phyloP scores from a whole-genome alignment of 169 alveolate genomes.

The Eimeria tenella region DNA sequence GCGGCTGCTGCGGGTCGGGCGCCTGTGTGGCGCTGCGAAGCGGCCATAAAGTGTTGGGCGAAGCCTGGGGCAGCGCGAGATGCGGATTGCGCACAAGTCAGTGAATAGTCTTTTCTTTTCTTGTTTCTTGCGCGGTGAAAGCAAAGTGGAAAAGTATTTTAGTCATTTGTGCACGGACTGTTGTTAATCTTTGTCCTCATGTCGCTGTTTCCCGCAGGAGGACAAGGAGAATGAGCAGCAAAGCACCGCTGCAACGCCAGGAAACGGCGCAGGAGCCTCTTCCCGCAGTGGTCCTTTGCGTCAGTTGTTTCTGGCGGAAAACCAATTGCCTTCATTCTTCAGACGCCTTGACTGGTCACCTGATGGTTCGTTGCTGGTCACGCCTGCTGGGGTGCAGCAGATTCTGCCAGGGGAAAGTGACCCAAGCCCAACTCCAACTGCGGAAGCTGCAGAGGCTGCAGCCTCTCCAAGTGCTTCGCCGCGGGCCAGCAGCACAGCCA shows the following conservation, averaged over 20 bases:
- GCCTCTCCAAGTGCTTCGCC: constrained; percentile 46
- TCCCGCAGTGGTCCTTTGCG: constrained; percentile 57
- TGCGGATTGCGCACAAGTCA: neutral
- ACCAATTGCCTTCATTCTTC: constrained; percentile 90
- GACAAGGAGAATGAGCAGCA: neutral
- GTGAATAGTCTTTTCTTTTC: neutral
- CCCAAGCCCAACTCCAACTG: constrained; percentile 33
- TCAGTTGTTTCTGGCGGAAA: constrained; percentile 89
- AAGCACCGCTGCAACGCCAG: neutral
- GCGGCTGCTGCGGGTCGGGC: neutral
- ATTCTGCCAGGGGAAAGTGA: neutral
- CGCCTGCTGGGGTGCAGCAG: constrained; percentile 92
- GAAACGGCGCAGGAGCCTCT: neutral
- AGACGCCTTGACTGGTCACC: constrained; percentile 95
- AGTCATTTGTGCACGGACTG: too few relatives aligned
- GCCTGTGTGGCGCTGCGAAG: neutral
- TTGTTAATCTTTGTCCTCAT: neutral
- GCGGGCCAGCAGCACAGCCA: constrained; percentile 8
- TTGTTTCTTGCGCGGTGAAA: too few relatives aligned
- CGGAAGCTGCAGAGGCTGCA: neutral
- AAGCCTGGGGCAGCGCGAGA: neutral
- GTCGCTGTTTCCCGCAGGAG: neutral
- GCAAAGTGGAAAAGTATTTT: too few relatives aligned
- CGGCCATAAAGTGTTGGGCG: neutral
- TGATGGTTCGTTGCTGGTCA: constrained; percentile 89